Percentiles rank a stretch among this genome's conserved stretches.
phyloP scores from a whole-genome alignment of 805 yeast species.

The Dipodascus albidus region DNA sequence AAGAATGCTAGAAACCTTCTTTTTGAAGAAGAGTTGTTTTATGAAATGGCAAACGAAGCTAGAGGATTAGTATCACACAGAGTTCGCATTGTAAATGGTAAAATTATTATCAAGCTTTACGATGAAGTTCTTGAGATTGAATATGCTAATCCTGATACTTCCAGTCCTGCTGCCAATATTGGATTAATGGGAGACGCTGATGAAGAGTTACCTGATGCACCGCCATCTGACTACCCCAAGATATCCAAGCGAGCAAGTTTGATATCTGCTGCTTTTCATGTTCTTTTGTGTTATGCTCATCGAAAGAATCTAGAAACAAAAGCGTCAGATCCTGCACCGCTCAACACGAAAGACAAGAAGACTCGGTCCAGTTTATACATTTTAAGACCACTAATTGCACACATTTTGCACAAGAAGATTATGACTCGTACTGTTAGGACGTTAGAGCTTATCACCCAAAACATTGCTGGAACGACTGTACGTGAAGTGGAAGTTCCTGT shows the following conservation, averaged over 20 bases:
- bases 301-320: conserved; percentile 30
- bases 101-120: conserved; percentile 51
- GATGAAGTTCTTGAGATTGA: conserved; percentile 65
- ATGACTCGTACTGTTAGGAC: conserved; percentile 14
- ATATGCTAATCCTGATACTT: conserved; percentile 28
- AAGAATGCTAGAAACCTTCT: conserved; percentile 58
- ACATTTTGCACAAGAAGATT: conserved; percentile 18
- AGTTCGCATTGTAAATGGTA: conserved; percentile 54
- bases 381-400: conserved; percentile 25
- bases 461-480: conserved; percentile 10
- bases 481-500: conserved; percentile 8
- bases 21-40: conserved; percentile 84
- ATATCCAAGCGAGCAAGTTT: conserved; percentile 39
- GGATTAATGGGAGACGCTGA: conserved; percentile 21
- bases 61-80: conserved; percentile 54
- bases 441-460: conserved; percentile 14
- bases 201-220: conserved; percentile 18
- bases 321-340: conserved; percentile 11
- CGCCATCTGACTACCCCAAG: conserved; percentile 11
- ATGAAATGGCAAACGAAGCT: conserved; percentile 68
- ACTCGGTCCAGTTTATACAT: conserved; percentile 12
- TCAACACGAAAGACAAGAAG: conserved; percentile 4
- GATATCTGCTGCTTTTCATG: conserved; percentile 40
- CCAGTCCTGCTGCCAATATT: conserved; percentile 23
- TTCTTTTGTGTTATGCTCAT: conserved; percentile 52